Evolutionary conservation across 129 eudicot genomes (phyloP), one percentile per base, ranked within the genome.

Genomic region (Ambrosia artemisiifolia): DNA sequence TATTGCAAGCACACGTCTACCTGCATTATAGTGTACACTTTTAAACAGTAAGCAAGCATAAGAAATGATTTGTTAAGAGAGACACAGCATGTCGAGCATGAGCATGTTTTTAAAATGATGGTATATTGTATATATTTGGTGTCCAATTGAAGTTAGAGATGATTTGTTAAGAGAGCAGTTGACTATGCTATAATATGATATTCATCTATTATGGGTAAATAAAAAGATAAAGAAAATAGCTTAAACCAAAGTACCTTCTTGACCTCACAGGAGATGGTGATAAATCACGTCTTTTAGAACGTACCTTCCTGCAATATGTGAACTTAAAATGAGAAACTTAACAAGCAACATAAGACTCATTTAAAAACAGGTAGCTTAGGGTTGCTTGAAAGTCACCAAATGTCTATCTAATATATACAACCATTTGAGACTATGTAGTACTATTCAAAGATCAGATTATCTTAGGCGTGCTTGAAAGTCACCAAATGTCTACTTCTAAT

Each of bases 201-300:
- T 59, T 72, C 30, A 57, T 7, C 10, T 47, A 64, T 34, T 10
- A 79, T 67, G 43, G 9, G 30, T 54, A 46, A 34, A 6, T 33
- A 32, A 67, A 54, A 67, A 54, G 19, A 57, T 50, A 70, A 70
- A 68, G 30, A 60, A 33, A 59, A 72, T 16, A 46, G 30, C 62
- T 43, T 63, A 35, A 74, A 24, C 28, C 3, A 57, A 62, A 75
- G 67, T 90, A 94, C 99, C 99, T 90, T 90, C 84, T 91, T 36
- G 95, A 81, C 79, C 96, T 88, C 81, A 71, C 84, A 64, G 99
- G 91, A 8, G 97, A 94, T 18, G 96, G 89, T 65, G 99, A 94
- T 83, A 20, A 67, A 70, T 78, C 78, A 7, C 74, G 88, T 68
- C 87, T 79, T 71, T 65, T 90, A 30, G 91, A 79, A 51, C 69